phyloP scores from a whole-genome alignment of 495 filamentous ascomycete genomes.

The Annulohypoxylon nitens region DNA sequence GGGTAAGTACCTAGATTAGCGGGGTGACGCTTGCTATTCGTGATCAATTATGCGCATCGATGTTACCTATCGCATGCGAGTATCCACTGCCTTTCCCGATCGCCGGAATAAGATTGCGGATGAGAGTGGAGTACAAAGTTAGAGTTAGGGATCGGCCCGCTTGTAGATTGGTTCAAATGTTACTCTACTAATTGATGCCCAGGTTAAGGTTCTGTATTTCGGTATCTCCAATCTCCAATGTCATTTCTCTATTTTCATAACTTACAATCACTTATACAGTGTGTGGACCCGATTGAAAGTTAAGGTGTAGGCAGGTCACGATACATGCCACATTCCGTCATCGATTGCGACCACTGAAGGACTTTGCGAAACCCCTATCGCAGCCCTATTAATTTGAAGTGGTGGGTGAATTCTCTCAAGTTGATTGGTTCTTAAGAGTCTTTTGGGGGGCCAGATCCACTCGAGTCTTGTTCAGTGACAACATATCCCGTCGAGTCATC shows the following conservation, averaged over 20 bases:
- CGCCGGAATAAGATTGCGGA: constrained; percentile 6
- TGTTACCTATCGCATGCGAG: constrained; percentile 4
- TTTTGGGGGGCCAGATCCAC: constrained; percentile 6
- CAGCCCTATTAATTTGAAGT: background rate
- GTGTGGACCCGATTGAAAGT: background rate
- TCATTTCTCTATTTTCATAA: no score
- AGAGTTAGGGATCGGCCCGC: constrained; percentile 4
- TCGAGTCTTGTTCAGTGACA: background rate
- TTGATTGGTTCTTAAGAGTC: background rate
- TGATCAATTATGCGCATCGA: constrained; percentile 4
- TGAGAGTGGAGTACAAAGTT: constrained; percentile 4
- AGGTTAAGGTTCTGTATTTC: no score
- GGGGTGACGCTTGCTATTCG: background rate
- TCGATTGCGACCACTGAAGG: background rate
- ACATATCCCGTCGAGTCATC: background rate
- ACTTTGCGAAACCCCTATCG: constrained; percentile 9
- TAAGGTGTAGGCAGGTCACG: background rate
- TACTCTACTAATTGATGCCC: no score
- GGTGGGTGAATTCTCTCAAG: background rate
- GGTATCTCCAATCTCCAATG: no score
- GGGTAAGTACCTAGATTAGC: background rate
- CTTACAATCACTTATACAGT: background rate
- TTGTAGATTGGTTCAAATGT: background rate
- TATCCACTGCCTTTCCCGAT: background rate
- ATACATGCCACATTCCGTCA: constrained; percentile 7